Conservation (phyloP, 371 early-diverging fungal genomes). For the Thermomucor indicae-seudaticae region DNA sequence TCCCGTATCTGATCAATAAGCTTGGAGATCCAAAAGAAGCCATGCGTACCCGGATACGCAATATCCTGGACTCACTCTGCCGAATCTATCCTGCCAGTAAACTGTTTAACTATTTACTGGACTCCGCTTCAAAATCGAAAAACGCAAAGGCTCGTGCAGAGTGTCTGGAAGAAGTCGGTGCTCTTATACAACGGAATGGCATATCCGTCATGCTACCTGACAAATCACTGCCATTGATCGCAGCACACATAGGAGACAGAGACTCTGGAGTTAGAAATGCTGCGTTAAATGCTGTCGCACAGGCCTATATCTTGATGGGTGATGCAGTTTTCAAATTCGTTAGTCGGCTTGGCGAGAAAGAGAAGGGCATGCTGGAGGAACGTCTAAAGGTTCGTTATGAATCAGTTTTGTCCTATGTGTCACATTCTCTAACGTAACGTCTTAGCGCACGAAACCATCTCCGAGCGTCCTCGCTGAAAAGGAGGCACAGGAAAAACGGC, state of each 20-base stretch:
- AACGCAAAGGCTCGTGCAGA: constrained; percentile 82
- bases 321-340: constrained; percentile 71
- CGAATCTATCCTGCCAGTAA: constrained; percentile 80
- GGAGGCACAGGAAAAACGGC: constrained; percentile 20
- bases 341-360: constrained; percentile 75
- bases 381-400: constrained; percentile 54
- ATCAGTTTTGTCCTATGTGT: no score
- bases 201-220: constrained; percentile 64
- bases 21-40: constrained; percentile 83
- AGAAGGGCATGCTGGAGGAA: constrained; percentile 76
- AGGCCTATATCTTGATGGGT: constrained; percentile 70
- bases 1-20: constrained; percentile 74
- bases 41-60: constrained; percentile 66
- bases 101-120: constrained; percentile 64
- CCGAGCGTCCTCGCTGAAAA: constrained; percentile 34
- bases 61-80: constrained; percentile 58
- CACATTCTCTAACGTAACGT: no score
- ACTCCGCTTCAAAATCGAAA: constrained; percentile 68
- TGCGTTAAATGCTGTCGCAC: constrained; percentile 67
- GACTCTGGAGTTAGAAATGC: constrained; percentile 81
- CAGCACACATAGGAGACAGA: constrained; percentile 71
- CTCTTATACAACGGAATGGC: constrained; percentile 73
- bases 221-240: constrained; percentile 70
- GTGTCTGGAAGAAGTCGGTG: constrained; percentile 77
- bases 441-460: constrained; percentile 34